Percentiles rank a stretch among this genome's conserved stretches.
phyloP scores from a whole-genome alignment of 2,329 filamentous ascomycete species.

The Fusarium lateritium region DNA sequence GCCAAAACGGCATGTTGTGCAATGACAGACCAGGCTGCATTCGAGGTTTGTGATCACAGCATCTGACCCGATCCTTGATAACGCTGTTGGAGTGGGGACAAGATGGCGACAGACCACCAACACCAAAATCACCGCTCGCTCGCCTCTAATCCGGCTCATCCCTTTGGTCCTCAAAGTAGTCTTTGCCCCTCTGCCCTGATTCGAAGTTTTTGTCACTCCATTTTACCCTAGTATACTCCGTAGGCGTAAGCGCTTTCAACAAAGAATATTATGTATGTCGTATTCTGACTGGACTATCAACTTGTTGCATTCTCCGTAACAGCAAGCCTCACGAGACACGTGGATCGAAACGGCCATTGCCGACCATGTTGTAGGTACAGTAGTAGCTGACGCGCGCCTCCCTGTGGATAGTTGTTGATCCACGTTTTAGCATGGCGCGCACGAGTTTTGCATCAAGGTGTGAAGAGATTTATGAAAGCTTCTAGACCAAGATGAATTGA shows the following conservation, averaged over 20 bases:
- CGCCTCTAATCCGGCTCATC: conserved; percentile 7
- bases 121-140: conserved; percentile 22
- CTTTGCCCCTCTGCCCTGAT: not conserved
- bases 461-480: conserved; percentile 21
- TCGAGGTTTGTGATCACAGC: not conserved
- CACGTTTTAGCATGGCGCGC: not conserved
- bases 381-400: conserved; percentile 30
- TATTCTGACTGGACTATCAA: conserved; percentile 20
- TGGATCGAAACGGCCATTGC: conserved; percentile 28
- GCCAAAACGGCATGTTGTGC: not conserved
- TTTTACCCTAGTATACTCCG: not conserved
- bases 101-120: conserved; percentile 23
- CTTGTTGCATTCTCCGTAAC: conserved; percentile 16
- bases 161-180: not conserved
- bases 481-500: not conserved
- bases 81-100: conserved; percentile 8
- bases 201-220: not conserved
- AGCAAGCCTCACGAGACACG: conserved; percentile 28
- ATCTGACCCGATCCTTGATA: conserved; percentile 8
- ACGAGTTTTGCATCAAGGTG: conserved; percentile 22
- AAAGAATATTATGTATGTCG: conserved; percentile 3
- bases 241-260: conserved; percentile 6
- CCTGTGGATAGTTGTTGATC: not conserved
- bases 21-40: not conserved
- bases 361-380: not conserved